Percentiles rank a stretch among this genome's conserved stretches.
phyloP scores from a whole-genome alignment of 176 grass and related monocot species.

The Puya raimondii region DNA sequence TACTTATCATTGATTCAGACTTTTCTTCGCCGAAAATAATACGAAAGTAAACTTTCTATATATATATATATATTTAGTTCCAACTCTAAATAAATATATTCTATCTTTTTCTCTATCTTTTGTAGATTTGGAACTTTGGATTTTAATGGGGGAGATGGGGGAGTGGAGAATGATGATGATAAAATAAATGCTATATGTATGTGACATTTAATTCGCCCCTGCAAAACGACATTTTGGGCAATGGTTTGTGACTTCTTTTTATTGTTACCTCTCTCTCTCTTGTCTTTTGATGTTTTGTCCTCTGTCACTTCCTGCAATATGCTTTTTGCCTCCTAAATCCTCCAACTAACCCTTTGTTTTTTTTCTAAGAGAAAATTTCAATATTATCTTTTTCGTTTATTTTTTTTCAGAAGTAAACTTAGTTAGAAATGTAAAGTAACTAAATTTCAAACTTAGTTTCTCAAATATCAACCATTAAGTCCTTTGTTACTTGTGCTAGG shows the following conservation, averaged over 20 bases:
- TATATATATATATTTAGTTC: too few relatives aligned
- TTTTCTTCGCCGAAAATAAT: too few relatives aligned
- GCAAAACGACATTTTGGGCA: slow-evolving; percentile 53
- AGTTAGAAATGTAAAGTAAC: too few relatives aligned
- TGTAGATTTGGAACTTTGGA: background rate
- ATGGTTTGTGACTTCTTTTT: slow-evolving; percentile 10
- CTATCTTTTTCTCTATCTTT: background rate
- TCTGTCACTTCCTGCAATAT: slow-evolving; percentile 35
- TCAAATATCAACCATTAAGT: too few relatives aligned
- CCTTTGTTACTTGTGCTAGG: too few relatives aligned
- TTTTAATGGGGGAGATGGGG: background rate
- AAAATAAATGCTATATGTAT: slow-evolving; percentile 1
- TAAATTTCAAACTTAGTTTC: too few relatives aligned
- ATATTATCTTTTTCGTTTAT: too few relatives aligned
- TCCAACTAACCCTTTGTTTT: background rate
- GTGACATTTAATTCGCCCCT: slow-evolving; percentile 16
- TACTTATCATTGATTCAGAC: too few relatives aligned
- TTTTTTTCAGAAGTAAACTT: too few relatives aligned
- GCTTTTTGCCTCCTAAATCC: slow-evolving; percentile 29
- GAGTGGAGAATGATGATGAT: background rate
- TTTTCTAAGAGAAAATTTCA: too few relatives aligned
- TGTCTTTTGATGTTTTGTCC: slow-evolving; percentile 1
- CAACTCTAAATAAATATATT: too few relatives aligned
- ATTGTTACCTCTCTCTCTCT: background rate
- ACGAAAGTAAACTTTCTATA: too few relatives aligned